phyloP scores from a whole-genome alignment of 225 moss, liverwort and hornwort genomes.

The Physcomitrellopsis africana region DNA sequence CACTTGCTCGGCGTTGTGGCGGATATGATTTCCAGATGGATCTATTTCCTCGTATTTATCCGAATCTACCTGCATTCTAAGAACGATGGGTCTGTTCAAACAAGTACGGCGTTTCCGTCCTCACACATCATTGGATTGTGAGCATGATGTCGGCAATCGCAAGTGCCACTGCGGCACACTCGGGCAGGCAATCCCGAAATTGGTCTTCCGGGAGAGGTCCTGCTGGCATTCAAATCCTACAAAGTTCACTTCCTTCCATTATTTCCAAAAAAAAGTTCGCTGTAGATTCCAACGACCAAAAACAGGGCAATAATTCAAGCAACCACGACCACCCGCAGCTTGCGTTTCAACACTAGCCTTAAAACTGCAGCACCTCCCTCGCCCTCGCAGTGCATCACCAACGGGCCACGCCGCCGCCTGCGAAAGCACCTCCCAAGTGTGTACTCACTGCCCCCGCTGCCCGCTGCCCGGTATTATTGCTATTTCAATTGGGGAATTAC shows the following conservation, averaged over 20 bases:
- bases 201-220: too few relatives aligned
- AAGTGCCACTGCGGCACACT: too few relatives aligned
- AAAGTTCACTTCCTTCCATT: background rate
- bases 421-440: too few relatives aligned
- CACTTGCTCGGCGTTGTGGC: conserved; percentile 66
- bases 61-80: conserved; percentile 45
- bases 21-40: conserved; percentile 65
- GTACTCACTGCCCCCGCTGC: too few relatives aligned
- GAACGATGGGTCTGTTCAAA: conserved; percentile 23
- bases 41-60: conserved; percentile 59
- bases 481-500: too few relatives aligned
- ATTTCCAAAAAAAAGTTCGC: too few relatives aligned
- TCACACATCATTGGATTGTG: background rate
- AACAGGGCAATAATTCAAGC: too few relatives aligned
- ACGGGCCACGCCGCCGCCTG: background rate
- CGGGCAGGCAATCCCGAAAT: too few relatives aligned
- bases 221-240: too few relatives aligned
- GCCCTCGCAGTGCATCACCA: conserved; percentile 10
- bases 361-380: conserved; percentile 27
- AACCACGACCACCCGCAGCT: conserved; percentile 21
- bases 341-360: too few relatives aligned
- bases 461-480: too few relatives aligned
- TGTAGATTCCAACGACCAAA: too few relatives aligned
- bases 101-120: conserved; percentile 9
- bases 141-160: background rate